A percentile compares a stretch with the other conserved stretches of the same genome.
phyloP scores from a whole-genome alignment of 768 basidiomycete species.

The Suillus placidus region DNA sequence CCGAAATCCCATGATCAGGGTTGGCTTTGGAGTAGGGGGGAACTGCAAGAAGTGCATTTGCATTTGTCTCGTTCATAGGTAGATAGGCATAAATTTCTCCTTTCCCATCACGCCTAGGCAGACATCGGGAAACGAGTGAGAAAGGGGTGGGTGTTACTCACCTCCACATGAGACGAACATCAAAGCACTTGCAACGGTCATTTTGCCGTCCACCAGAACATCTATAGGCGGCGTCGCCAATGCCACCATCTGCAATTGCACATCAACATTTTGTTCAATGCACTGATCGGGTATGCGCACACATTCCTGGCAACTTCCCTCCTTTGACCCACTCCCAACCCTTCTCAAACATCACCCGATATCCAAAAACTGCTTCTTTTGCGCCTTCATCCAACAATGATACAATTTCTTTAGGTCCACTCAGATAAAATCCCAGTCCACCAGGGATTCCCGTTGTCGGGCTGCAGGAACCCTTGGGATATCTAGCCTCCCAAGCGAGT shows the following conservation, averaged over 20 bases:
- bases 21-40: slow-evolving; percentile 55
- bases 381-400: slow-evolving; percentile 41
- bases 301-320: slow-evolving; percentile 76
- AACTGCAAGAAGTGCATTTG: slow-evolving; percentile 43
- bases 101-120: slow-evolving; percentile 46
- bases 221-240: slow-evolving; percentile 57
- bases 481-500: slow-evolving; percentile 63
- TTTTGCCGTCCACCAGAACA: slow-evolving; percentile 72
- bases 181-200: slow-evolving; percentile 66
- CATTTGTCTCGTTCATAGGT: slow-evolving; percentile 53
- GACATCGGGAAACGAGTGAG: not conserved
- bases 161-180: slow-evolving; percentile 78
- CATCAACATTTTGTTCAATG: not conserved
- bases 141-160: slow-evolving; percentile 24
- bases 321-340: slow-evolving; percentile 74
- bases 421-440: slow-evolving; percentile 73
- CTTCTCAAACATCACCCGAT: slow-evolving; percentile 63
- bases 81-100: slow-evolving; percentile 76
- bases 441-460: slow-evolving; percentile 53
- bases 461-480: slow-evolving; percentile 62
- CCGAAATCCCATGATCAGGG: slow-evolving; percentile 62
- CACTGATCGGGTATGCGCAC: slow-evolving; percentile 41
- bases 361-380: slow-evolving; percentile 62
- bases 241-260: slow-evolving; percentile 50
- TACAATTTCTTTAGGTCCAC: slow-evolving; percentile 51